A percentile compares a stretch with the other conserved stretches of the same genome.
These are phyloP conservation scores for Ammopiptanthus mongolicus DNA, from an alignment of 306 rosid genomes.

Conservation along the genomic window DNA sequence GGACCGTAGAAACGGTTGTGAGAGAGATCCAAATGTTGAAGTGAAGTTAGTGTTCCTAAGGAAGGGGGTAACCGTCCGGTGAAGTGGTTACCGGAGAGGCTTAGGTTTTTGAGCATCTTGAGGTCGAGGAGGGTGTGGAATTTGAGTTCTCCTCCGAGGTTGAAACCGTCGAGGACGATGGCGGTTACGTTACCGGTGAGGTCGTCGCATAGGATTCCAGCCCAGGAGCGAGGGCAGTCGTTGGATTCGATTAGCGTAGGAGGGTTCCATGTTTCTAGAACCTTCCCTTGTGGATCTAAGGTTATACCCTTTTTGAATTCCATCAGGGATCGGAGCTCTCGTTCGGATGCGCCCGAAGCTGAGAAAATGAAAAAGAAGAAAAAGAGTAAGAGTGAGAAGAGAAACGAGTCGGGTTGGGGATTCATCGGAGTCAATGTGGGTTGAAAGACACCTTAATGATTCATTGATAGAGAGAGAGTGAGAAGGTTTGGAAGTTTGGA, in stretches of 20 bases:
- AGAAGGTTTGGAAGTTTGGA: background rate
- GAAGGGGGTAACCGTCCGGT: constrained; percentile 75
- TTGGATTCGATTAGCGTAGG: background rate
- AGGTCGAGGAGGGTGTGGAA: constrained; percentile 72
- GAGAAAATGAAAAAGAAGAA: too few relatives aligned
- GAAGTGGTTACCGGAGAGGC: constrained; percentile 66
- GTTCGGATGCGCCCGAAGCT: constrained; percentile 29
- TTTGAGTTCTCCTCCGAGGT: constrained; percentile 69
- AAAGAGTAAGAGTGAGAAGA: too few relatives aligned
- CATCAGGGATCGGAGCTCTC: constrained; percentile 77
- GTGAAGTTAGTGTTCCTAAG: constrained; percentile 52
- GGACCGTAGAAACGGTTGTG: constrained; percentile 77
- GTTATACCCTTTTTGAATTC: constrained; percentile 87
- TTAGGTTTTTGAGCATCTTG: constrained; percentile 49
- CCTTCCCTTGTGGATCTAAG: constrained; percentile 42
- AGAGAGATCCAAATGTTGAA: constrained; percentile 88
- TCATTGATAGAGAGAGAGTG: constrained; percentile 35
- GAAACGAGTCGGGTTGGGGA: constrained; percentile 27
- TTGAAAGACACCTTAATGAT: constrained; percentile 34
- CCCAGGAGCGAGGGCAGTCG: constrained; percentile 58
- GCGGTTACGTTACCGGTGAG: constrained; percentile 56
- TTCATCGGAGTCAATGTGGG: constrained; percentile 58
- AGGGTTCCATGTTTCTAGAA: constrained; percentile 48
- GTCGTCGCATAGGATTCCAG: constrained; percentile 59
- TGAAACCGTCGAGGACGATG: constrained; percentile 48